Evolutionary conservation across 2,329 filamentous ascomycete species (phyloP), one percentile per base, ranked within the genome.

Genomic region (Myriosclerotinia duriaeana): DNA sequence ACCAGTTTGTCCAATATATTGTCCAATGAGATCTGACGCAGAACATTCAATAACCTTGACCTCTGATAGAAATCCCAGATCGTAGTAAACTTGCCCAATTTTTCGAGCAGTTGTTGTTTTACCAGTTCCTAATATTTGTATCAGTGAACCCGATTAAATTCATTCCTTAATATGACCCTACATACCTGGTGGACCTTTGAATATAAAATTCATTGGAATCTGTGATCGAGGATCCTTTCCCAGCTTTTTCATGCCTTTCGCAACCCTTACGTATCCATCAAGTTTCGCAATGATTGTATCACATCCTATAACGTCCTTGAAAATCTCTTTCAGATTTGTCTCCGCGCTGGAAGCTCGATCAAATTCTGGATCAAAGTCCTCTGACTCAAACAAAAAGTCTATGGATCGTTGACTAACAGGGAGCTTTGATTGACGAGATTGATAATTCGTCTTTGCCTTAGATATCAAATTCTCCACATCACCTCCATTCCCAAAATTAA

Each of bases 81-180:
- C 87, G 72, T 91, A 93, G 72, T 86, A 93, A 0, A 93, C 80
- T 69, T 91, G 84, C 4, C 90, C 90, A 82, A 93, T 90, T 68
- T 88, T 89, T n/a, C 83, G 79, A 0, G 91, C 91, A 0, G 84
- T 91, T 0, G 87, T 88, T 0, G 89, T 92, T 72, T 93, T 93
- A 0, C 90, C 90, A 0, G 89, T 92, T 0, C 84, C 83, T 83
- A 58, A 65, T 66, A 34, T 34, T 34, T 34, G 30, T 34, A 1
- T 34, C 6, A 34, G 30, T 34, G 5, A 34, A 34, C 30, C 30
- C 4, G 30, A 34, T 34, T 34, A 34, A 34, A 34, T 34, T 34
- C 4, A 3, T 17, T 17, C 20, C 3, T 8, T 4, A 4, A 1
- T 2, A 20, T 11, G 22, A 0, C 2, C 8, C 6, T 55, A 9